Base-by-base conservation (phyloP, 1,284 basidiomycete species). In the Irpex rosettiformis region DNA sequence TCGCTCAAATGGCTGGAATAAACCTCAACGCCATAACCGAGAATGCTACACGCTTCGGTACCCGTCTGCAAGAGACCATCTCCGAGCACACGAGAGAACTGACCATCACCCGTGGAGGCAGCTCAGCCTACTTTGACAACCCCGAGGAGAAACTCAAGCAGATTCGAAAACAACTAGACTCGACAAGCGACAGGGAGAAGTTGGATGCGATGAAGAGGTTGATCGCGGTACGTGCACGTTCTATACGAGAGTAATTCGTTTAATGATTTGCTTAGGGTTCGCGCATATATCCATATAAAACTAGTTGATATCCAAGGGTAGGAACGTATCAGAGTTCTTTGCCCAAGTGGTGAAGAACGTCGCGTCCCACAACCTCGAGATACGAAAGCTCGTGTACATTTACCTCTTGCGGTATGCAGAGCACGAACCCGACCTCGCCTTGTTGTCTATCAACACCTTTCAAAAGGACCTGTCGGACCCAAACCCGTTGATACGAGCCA, bases 391-490 rank as follows among this genome's bases (percentile, higher is more conserved):
- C 58, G 96, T 98, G 48, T 99, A 98, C 74, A 96, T 98, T 65
- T 98, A 96, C 75, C 88, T 99, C 61, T 78, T 98, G 42, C 88
- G 94, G 62, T 96, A 97, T 73, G 95, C 96, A 48, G 86, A 91
- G 52, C 85, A 88, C 53, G 94, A 96, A 68, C 96, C 96, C 6
- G 97, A 99, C 73, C 85, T 99, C 55, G 92, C 97, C 0, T 77
- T 99, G 37, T 81, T 99, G 24, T 96, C 95, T 4, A 97, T 99
- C 79, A 99, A 99, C 76, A 97, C 96, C 8, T 98, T 98, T 71
- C 97, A 99, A 74, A 94, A 95, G 72, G 97, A 99, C 75, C 80
- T 99, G 18, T 87, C 89, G 1, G 96, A 99, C 69, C 79, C 88
- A 6, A 97, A 90, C 61, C 96, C 97, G 0, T 84, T 98, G 65